Evolutionary conservation across 768 basidiomycete species (phyloP), one percentile per base, ranked within the genome.

Genomic region (Cystofilobasidium bisporidii): DNA sequence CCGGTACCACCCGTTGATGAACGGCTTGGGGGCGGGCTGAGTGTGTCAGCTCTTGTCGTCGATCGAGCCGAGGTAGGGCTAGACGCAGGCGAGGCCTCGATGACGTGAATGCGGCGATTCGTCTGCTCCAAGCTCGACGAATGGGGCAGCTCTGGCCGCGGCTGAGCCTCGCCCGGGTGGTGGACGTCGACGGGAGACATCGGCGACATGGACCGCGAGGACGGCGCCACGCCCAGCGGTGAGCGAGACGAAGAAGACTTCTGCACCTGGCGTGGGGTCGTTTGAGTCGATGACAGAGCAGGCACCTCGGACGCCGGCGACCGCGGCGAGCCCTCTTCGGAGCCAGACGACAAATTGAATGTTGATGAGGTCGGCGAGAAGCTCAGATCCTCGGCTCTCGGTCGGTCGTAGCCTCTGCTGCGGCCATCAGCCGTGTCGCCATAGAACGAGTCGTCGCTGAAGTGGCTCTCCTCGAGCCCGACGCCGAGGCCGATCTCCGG

Each of bases 81-180:
- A n/a, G 22, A 6, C 5, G 28, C 43, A 1, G 56, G 64, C 1
- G 36, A 36, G n/a, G 56, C 48, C 36, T 66, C 65, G 41, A 66
- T 53, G 45, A 66, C 65, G 26, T 58, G 57, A 38, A 66, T 66
- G n/a, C 65, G 33, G 33, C 65, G 65, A 30, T 66, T 66, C 41
- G 57, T 58, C 53, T 18, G 6, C n/a, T 56, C 53, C 3, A 56
- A 15, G 30, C 53, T 56, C 10, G 53, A 56, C 28, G 26, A 32
- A 15, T 56, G 53, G 28, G 53, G 53, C 30, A 56, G 53, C 28
- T 56, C 53, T 11, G 53, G 53, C n/a, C 53, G 53, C 14, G 28
- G 28, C 8, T 56, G 53, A 2, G 28, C 28, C 18, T 2, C 53
- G 12, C 32, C 8, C 14, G 30, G 8, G 5, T 28, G 2, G 22